These are phyloP conservation scores for Acrocalymma vagum DNA, from an alignment of 2,329 filamentous ascomycete genomes.

Conservation along the genomic window DNA sequence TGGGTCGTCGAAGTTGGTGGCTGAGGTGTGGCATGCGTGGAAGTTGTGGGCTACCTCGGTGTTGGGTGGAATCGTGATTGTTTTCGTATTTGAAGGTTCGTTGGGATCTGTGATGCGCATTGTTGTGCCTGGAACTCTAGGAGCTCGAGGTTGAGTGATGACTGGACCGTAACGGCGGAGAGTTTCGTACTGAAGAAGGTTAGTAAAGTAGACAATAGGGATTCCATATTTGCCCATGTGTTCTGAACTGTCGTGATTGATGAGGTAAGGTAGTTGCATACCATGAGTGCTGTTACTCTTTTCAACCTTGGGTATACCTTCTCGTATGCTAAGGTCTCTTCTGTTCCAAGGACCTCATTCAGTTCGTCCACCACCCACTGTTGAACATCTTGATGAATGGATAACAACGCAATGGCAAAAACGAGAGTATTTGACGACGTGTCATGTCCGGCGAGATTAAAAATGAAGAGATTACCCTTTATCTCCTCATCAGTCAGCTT, in stretches of 20 bases:
- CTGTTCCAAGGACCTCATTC: conserved; percentile 41
- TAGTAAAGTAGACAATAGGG: too few relatives aligned
- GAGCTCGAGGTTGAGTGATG: conserved; percentile 22
- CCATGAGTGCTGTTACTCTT: conserved; percentile 59
- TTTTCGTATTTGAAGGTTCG: background rate
- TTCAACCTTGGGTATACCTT: conserved; percentile 54
- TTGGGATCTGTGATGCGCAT: conserved; percentile 9
- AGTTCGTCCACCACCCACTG: conserved; percentile 63
- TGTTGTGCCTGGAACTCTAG: conserved; percentile 5
- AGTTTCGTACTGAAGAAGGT: conserved; percentile 42
- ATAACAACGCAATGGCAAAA: conserved; percentile 58
- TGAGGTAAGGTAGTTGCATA: conserved; percentile 33
- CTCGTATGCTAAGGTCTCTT: conserved; percentile 47
- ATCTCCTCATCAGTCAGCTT: conserved; percentile 30
- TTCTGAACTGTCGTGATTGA: background rate
- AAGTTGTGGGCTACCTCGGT: conserved; percentile 24
- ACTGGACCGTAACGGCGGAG: conserved; percentile 34
- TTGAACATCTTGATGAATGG: conserved; percentile 59
- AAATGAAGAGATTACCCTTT: conserved; percentile 41
- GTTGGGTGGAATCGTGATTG: conserved; percentile 18
- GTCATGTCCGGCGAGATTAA: conserved; percentile 39
- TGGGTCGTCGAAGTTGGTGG: conserved; percentile 31
- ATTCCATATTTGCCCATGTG: too few relatives aligned
- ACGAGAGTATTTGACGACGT: conserved; percentile 57
- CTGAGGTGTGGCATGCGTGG: conserved; percentile 37